Evolutionary conservation across 192 early-diverging fungal genomes (phyloP), one percentile per base, ranked within the genome.

Genomic region (Irineochytrium annulatum): DNA sequence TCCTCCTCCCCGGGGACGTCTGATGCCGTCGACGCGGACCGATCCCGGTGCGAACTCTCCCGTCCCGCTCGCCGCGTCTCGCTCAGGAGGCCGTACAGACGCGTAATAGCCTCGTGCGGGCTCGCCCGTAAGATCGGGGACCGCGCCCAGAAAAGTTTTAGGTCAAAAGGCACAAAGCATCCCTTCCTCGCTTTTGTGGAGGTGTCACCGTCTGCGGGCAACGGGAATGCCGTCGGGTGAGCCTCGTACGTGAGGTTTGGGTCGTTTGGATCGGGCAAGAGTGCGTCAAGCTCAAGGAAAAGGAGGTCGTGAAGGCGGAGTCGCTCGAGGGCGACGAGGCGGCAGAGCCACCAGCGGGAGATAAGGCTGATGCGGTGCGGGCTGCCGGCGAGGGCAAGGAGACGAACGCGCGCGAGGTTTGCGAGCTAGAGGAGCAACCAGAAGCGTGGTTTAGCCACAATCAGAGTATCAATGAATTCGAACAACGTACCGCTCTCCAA

Each of bases 151-250:
- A 70, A 56, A 1, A 60, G 13, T 20, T 49, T 39, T 4, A 77
- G 26, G 27, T 77, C 75, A 60, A 72, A 71, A 28, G 51, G 64
- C 14, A 73, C 55, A 62, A 77, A 69, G 1, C 43, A 51, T 3
- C 75, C 75, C 19, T 6, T 27, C 6, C 35, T 33, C 27, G 29
- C 57, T n/a, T n/a, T n/a, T n/a, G n/a, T n/a, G n/a, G n/a, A n/a
- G n/a, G n/a, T n/a, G n/a, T n/a, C n/a, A n/a, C n/a, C n/a, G n/a
- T n/a, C n/a, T n/a, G n/a, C n/a, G n/a, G n/a, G n/a, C n/a, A n/a
- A n/a, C 6, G 67, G 59, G 30, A 68, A 77, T 1, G 66, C 20
- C 13, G 72, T 70, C 4, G 65, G 68, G 53, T 73, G 57, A 20
- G 27, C 44, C 41, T 77, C 75, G 30, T 54, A 72, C 41, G 43